Evolutionary conservation across 768 basidiomycete species (phyloP).

Genomic region (Rhizopogon vesiculosus): DNA sequence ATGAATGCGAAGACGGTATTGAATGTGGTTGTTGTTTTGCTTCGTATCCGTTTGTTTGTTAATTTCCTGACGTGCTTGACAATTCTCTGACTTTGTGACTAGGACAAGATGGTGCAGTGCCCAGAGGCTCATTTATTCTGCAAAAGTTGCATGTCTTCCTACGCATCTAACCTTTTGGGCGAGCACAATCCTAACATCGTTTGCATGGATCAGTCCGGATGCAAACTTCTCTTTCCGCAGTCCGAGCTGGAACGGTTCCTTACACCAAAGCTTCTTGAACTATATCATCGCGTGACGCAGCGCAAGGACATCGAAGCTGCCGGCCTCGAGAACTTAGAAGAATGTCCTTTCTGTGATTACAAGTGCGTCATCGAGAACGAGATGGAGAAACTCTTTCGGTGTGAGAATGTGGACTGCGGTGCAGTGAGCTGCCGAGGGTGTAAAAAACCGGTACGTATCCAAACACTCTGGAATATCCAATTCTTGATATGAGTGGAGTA

Average conservation of each 20-base stretch:
- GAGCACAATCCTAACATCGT: conserved; percentile 54
- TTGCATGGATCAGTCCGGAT: conserved; percentile 84
- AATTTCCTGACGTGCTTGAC: neutral
- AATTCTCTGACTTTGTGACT: conserved; percentile 1
- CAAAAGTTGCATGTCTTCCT: conserved; percentile 58
- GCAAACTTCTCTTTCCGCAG: conserved; percentile 61
- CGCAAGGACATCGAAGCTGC: conserved; percentile 78
- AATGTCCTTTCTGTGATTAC: conserved; percentile 90
- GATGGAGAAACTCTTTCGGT: conserved; percentile 56
- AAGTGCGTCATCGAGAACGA: conserved; percentile 71
- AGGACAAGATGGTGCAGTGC: conserved; percentile 88
- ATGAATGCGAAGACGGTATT: conserved; percentile 54
- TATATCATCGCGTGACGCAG: conserved; percentile 74
- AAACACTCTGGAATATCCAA: neutral
- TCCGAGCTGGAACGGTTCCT: conserved; percentile 69
- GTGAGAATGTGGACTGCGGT: conserved; percentile 61
- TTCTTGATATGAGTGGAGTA: conserved; percentile 17
- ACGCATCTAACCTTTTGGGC: conserved; percentile 65
- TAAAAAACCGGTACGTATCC: conserved; percentile 56
- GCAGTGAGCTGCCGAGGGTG: conserved; percentile 77
- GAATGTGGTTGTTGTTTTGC: conserved; percentile 90
- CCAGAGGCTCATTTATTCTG: conserved; percentile 90
- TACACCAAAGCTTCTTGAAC: conserved; percentile 54
- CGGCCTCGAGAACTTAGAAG: conserved; percentile 74
- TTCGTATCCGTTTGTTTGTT: conserved; percentile 57